Conservation (phyloP, 108 stramenopile genomes). For the Nitzschia sp. region DNA sequence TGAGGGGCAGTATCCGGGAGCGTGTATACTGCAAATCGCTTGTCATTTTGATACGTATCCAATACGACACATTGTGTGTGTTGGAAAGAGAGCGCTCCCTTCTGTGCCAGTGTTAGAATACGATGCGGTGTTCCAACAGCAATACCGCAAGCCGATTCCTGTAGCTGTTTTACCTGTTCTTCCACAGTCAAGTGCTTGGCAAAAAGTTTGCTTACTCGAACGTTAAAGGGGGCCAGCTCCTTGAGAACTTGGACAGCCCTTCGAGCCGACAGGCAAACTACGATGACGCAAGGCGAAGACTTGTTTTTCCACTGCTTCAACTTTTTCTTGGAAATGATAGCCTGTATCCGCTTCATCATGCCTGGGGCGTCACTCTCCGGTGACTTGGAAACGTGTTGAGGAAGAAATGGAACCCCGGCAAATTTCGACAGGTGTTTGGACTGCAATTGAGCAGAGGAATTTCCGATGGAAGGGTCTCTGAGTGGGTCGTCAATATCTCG, state of each 20-base stretch:
- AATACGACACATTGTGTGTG: constrained; percentile 60
- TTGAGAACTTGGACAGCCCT: constrained; percentile 74
- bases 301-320: constrained; percentile 65
- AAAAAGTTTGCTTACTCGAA: constrained; percentile 78
- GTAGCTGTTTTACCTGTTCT: constrained; percentile 55
- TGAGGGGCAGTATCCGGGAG: constrained; percentile 83
- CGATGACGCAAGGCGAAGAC: constrained; percentile 60
- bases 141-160: constrained; percentile 45
- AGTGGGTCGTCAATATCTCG: constrained; percentile 13
- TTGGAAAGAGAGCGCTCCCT: constrained; percentile 55
- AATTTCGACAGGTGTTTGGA: constrained; percentile 24
- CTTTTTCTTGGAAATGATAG: constrained; percentile 47
- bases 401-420: constrained; percentile 12
- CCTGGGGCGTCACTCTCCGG: constrained; percentile 4
- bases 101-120: constrained; percentile 40
- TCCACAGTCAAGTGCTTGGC: constrained; percentile 75
- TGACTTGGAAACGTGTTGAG: constrained; percentile 19
- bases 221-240: constrained; percentile 56
- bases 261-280: constrained; percentile 76
- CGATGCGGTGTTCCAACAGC: constrained; percentile 85
- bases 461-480: constrained; percentile 1
- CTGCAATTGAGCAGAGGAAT: constrained; percentile 16
- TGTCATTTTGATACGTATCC: constrained; percentile 61
- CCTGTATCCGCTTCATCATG: constrained; percentile 26
- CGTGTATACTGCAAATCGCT: constrained; percentile 74